phyloP scores from a whole-genome alignment of 352 stramenopile genomes.

The Globisporangium heterothallicum region DNA sequence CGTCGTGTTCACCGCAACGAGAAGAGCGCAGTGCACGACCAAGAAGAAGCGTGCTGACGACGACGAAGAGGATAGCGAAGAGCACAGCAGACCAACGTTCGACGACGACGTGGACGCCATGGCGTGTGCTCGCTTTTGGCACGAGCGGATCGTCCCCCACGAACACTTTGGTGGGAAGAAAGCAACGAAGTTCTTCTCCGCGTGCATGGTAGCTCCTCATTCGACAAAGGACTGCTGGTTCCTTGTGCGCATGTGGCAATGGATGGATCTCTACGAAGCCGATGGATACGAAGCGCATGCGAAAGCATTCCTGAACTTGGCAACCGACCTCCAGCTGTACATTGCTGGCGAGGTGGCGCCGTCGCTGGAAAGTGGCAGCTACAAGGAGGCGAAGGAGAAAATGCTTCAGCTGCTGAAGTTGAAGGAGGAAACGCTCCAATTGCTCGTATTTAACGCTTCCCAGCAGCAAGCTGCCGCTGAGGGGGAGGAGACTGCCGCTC shows the following conservation, averaged over 20 bases:
- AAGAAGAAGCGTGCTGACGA: neutral
- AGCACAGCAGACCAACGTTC: neutral
- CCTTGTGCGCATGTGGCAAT: constrained; percentile 36
- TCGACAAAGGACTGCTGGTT: constrained; percentile 35
- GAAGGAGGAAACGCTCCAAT: constrained; percentile 55
- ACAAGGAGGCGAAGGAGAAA: constrained; percentile 32
- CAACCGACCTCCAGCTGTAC: constrained; percentile 41
- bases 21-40: neutral
- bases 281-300: constrained; percentile 37
- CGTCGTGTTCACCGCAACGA: constrained; percentile 25
- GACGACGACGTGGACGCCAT: constrained; percentile 30
- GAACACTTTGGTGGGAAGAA: constrained; percentile 31
- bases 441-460: constrained; percentile 48
- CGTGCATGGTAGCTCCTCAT: constrained; percentile 18
- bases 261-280: constrained; percentile 53
- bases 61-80: neutral
- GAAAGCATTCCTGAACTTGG: constrained; percentile 39
- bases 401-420: constrained; percentile 42
- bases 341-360: constrained; percentile 29
- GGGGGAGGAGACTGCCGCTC: constrained; percentile 12
- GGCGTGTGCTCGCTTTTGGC: constrained; percentile 52
- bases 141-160: constrained; percentile 35
- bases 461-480: constrained; percentile 20
- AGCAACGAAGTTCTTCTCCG: constrained; percentile 29
- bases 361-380: constrained; percentile 21